Conservation (phyloP, 2,329 filamentous ascomycete species). For the Bipolaris sorokiniana region DNA sequence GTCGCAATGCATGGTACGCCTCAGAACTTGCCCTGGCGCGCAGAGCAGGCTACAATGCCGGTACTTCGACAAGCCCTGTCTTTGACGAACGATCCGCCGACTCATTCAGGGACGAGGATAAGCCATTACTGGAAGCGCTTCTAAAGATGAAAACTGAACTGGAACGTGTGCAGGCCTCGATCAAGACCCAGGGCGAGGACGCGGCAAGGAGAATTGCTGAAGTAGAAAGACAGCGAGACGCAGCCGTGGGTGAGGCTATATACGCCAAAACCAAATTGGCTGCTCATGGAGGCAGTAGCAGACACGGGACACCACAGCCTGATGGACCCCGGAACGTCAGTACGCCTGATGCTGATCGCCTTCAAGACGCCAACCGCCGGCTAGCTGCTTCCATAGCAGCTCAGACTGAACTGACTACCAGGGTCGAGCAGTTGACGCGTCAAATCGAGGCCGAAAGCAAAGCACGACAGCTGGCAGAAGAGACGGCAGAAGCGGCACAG, state of each 20-base stretch:
- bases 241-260: constrained; percentile 90
- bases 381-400: constrained; percentile 79
- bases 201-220: constrained; percentile 91
- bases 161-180: constrained; percentile 83
- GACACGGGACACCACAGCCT: constrained; percentile 61
- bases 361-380: constrained; percentile 78
- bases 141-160: constrained; percentile 90
- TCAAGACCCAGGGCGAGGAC: constrained; percentile 84
- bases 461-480: constrained; percentile 83
- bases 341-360: constrained; percentile 67
- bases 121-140: constrained; percentile 88
- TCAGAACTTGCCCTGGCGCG: constrained; percentile 91
- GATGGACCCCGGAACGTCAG: constrained; percentile 65
- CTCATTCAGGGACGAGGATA: constrained; percentile 88
- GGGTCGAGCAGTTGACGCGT: constrained; percentile 69
- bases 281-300: constrained; percentile 73
- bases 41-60: constrained; percentile 85
- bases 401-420: constrained; percentile 81
- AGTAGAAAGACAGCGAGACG: constrained; percentile 91
- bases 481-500: constrained; percentile 81
- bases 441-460: constrained; percentile 83
- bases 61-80: constrained; percentile 70
- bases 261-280: constrained; percentile 94
- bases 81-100: constrained; percentile 79
- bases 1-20: constrained; percentile 94